A percentile compares a stretch with the other conserved stretches of the same genome.
phyloP scores from a whole-genome alignment of 1,139 yeast genomes.

The Diutina scorzettiae region DNA sequence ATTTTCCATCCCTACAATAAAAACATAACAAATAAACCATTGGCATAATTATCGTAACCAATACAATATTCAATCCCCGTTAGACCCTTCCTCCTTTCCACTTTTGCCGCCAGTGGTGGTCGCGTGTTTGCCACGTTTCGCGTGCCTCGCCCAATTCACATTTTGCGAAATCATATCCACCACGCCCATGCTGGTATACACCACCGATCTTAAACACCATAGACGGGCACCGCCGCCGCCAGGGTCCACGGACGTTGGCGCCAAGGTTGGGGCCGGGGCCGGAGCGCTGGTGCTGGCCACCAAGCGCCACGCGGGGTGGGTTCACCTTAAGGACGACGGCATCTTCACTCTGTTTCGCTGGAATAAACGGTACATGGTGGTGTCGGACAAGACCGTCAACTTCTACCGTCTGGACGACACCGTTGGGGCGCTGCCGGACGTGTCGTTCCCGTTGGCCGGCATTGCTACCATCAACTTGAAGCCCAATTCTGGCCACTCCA shows the following conservation, averaged over 20 bases:
- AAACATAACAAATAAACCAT: no score
- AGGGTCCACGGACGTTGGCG: conserved; percentile 8
- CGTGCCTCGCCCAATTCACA: no score
- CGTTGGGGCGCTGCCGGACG: conserved; percentile 20
- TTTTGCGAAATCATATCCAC: no score
- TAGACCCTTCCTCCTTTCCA: no score
- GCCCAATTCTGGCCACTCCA: conserved; percentile 31
- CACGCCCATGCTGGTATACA: conserved; percentile 16
- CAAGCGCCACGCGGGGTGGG: conserved; percentile 57
- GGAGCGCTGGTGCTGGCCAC: conserved; percentile 14
- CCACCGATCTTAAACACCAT: conserved; percentile 33
- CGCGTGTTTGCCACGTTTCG: no score
- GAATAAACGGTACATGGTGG: conserved; percentile 77
- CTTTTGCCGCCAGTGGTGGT: no score
- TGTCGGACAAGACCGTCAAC: conserved; percentile 64
- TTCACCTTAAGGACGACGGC: conserved; percentile 86
- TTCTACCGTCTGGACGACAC: conserved; percentile 29
- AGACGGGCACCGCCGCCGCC: conserved; percentile 40
- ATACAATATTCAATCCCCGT: no score
- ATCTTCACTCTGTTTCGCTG: conserved; percentile 70
- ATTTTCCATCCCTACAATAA: no score
- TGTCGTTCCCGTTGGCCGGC: conserved; percentile 29
- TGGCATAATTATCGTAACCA: no score
- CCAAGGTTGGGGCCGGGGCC: conserved; percentile 13
- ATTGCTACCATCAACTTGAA: conserved; percentile 28